Conservation (phyloP, 768 basidiomycete species). For the Termitomyces sp. region DNA sequence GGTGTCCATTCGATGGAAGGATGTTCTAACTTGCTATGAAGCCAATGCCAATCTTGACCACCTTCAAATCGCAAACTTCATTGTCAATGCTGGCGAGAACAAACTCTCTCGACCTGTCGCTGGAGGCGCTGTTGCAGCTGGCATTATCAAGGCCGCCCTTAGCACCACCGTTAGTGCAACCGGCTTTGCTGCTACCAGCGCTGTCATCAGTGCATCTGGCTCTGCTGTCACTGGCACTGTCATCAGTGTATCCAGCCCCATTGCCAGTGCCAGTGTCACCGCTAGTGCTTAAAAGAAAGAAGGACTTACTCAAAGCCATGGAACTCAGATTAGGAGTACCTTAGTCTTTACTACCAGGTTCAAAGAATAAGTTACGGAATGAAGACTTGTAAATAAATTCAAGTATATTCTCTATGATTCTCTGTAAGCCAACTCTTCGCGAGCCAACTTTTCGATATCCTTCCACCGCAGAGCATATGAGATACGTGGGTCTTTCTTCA, state of each 20-base stretch:
- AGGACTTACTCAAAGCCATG: not conserved
- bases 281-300: not conserved
- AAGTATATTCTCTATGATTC: too few relatives aligned
- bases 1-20: not conserved
- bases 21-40: not conserved
- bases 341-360: not conserved
- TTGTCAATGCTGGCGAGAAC: slow-evolving; percentile 10
- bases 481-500: not conserved
- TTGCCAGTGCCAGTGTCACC: not conserved
- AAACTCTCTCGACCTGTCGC: slow-evolving; percentile 11
- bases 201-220: not conserved
- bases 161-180: not conserved
- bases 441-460: not conserved
- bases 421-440: not conserved
- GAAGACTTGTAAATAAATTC: too few relatives aligned
- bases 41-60: slow-evolving; percentile 1
- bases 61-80: slow-evolving; percentile 5
- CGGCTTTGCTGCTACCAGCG: not conserved
- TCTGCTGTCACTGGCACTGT: not conserved
- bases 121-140: slow-evolving; percentile 9
- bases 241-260: not conserved
- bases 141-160: slow-evolving; percentile 5
- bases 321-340: not conserved
- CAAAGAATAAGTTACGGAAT: not conserved
- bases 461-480: not conserved